phyloP scores from a whole-genome alignment of 2,329 filamentous ascomycete genomes.

The Aureobasidium sp. region DNA sequence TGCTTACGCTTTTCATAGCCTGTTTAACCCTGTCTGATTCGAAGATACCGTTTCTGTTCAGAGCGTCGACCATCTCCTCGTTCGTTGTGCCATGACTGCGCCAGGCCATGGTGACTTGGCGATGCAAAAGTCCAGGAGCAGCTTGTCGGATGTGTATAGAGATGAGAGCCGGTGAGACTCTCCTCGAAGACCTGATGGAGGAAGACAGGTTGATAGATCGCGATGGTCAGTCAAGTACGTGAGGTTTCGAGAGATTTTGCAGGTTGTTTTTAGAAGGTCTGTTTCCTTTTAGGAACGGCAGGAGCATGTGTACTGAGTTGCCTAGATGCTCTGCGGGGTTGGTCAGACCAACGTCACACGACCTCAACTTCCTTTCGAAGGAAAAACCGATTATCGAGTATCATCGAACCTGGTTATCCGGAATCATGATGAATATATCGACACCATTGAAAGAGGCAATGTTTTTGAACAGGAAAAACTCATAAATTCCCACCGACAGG shows the following conservation, averaged over 20 bases:
- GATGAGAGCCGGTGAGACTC: neutral
- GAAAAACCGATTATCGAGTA: neutral
- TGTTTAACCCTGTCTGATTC: slow-evolving; percentile 59
- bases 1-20: slow-evolving; percentile 65
- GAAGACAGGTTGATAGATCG: neutral
- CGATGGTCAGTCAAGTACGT: neutral
- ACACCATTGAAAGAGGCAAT: neutral
- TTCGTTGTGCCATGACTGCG: slow-evolving; percentile 70
- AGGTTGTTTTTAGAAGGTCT: too few species aligned
- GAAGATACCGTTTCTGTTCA: slow-evolving; percentile 64
- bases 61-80: slow-evolving; percentile 65
- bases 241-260: neutral
- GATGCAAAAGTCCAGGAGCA: neutral
- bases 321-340: neutral
- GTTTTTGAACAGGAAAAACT: neutral
- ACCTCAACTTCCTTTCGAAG: neutral
- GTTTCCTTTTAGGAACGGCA: too few species aligned
- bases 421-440: neutral
- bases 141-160: neutral
- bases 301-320: neutral
- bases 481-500: neutral
- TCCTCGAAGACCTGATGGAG: neutral
- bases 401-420: neutral
- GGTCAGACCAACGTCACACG: neutral
- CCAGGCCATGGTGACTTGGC: slow-evolving; percentile 68